Evolutionary conservation across 1,139 yeast genomes (phyloP).

Genomic region (Candida mesenterica): DNA sequence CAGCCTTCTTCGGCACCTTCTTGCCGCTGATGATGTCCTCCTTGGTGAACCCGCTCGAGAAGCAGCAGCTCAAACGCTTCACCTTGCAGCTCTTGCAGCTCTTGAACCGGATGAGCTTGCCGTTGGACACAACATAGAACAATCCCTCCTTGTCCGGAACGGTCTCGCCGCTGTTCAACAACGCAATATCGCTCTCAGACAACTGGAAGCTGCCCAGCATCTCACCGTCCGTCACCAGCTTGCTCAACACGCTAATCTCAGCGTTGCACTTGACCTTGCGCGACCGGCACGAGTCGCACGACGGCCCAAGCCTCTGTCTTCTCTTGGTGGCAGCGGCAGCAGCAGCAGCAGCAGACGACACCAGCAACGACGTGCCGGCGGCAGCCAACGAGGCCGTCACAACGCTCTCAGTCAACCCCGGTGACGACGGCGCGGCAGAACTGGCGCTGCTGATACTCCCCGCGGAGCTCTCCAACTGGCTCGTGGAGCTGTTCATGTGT

Average conservation of each 20-base stretch:
- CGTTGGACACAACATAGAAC: conserved; percentile 22
- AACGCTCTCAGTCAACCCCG: not conserved
- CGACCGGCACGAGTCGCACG: conserved; percentile 70
- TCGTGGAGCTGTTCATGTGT: not conserved
- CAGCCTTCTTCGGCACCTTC: conserved; percentile 15
- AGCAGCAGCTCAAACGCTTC: conserved; percentile 46
- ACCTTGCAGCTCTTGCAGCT: conserved; percentile 49
- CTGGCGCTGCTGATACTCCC: conserved; percentile 4
- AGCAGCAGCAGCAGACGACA: conserved; percentile 10
- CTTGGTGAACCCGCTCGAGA: conserved; percentile 60
- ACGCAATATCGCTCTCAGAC: conserved; percentile 2
- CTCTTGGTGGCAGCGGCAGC: conserved; percentile 25
- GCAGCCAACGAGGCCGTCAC: too few species aligned
- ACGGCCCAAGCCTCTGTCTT: conserved; percentile 71
- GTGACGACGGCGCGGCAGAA: conserved; percentile 1
- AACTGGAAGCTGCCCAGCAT: conserved; percentile 6
- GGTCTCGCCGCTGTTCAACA: conserved; percentile 10
- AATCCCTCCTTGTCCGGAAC: conserved; percentile 10
- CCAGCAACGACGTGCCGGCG: not conserved
- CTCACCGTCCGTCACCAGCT: conserved; percentile 5
- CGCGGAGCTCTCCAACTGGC: not conserved
- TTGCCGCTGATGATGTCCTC: conserved; percentile 44
- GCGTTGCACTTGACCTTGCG: conserved; percentile 78
- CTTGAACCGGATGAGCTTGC: conserved; percentile 47
- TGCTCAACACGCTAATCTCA: conserved; percentile 34